Conservation (phyloP, 164 flowering plant genomes). For the Nymphaea colorata region DNA sequence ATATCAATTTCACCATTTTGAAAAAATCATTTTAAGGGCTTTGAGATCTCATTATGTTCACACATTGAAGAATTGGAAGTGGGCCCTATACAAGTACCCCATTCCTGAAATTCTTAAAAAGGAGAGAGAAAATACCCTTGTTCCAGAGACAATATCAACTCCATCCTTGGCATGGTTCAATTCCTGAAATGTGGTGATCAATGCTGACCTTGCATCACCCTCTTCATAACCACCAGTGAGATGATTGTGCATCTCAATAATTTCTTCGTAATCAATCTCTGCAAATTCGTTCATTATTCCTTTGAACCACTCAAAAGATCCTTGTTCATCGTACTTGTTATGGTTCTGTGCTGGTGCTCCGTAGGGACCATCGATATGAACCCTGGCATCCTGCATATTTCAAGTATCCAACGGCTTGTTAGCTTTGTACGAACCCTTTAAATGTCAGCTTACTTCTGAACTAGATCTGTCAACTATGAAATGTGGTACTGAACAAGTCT, state of each 20-base stretch:
- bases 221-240: conserved; percentile 67
- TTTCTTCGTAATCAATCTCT: conserved; percentile 23
- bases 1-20: too few species aligned
- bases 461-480: too few species aligned
- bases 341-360: conserved; percentile 75
- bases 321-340: conserved; percentile 55
- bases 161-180: conserved; percentile 56
- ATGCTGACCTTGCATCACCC: conserved; percentile 63
- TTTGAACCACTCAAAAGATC: conserved; percentile 64
- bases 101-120: too few species aligned
- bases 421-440: too few species aligned
- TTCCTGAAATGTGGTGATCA: conserved; percentile 54
- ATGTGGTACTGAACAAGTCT: too few species aligned
- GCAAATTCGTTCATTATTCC: conserved; percentile 56
- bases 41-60: neutral
- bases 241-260: conserved; percentile 55
- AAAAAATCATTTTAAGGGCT: neutral
- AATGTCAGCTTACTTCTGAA: too few species aligned
- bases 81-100: too few species aligned
- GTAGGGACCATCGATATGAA: conserved; percentile 53
- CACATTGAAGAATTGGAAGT: too few species aligned
- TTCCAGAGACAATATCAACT: conserved; percentile 51
- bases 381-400: conserved; percentile 30
- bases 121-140: conserved; percentile 3
- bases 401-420: neutral